Evolutionary conservation across 148 eudicot genomes (phyloP).

Genomic region (Hydrangea macrophylla): DNA sequence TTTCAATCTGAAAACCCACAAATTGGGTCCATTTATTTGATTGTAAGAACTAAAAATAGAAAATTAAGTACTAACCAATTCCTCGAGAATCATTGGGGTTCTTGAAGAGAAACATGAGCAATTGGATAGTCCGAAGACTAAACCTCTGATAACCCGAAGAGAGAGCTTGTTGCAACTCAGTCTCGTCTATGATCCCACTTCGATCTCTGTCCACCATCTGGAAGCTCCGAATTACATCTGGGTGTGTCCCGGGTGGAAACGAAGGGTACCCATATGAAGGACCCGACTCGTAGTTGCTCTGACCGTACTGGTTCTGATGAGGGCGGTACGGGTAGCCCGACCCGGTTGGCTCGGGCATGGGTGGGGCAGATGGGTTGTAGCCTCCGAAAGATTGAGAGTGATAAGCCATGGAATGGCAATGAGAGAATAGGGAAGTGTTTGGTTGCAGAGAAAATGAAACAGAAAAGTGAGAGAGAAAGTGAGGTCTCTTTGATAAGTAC

Average conservation of each 20-base stretch:
- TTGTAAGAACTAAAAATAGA: slow-evolving; percentile 1
- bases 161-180: slow-evolving; percentile 56
- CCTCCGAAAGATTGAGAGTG: slow-evolving; percentile 1
- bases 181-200: slow-evolving; percentile 67
- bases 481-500: neutral
- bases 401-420: slow-evolving; percentile 12
- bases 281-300: slow-evolving; percentile 14
- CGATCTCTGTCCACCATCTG: slow-evolving; percentile 69
- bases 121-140: slow-evolving; percentile 52
- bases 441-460: neutral
- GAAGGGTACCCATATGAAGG: slow-evolving; percentile 20
- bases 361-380: slow-evolving; percentile 54
- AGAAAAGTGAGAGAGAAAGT: neutral
- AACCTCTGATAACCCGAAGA: slow-evolving; percentile 51
- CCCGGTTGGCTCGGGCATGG: slow-evolving; percentile 30
- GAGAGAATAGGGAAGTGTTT: neutral
- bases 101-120: slow-evolving; percentile 61
- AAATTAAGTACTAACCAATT: slow-evolving; percentile 34
- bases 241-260: slow-evolving; percentile 69
- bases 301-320: slow-evolving; percentile 10
- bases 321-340: slow-evolving; percentile 11
- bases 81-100: slow-evolving; percentile 36
- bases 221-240: slow-evolving; percentile 68
- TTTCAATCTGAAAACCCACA: neutral
- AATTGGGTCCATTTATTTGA: neutral